These are phyloP conservation scores for Mycena alexandri DNA, from an alignment of 768 basidiomycete species.

Conservation along the genomic window DNA sequence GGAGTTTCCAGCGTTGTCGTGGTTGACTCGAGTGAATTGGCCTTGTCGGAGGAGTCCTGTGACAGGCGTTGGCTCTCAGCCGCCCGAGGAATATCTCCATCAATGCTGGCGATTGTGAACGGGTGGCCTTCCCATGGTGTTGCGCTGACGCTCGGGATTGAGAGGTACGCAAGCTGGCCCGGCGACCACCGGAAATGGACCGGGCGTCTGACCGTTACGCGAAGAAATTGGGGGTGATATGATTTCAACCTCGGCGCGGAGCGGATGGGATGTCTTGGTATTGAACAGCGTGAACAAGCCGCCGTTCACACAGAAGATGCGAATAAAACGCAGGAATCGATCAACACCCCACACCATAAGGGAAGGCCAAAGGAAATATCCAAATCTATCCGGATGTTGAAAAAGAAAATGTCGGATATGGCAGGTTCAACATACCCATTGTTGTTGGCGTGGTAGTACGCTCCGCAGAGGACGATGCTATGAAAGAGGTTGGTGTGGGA, in stretches of 20 bases:
- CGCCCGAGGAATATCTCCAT: constrained; percentile 38
- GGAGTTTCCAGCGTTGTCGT: constrained; percentile 7
- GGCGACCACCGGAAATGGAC: constrained; percentile 59
- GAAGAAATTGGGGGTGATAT: constrained; percentile 47
- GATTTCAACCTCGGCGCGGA: constrained; percentile 28
- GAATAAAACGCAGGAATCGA: constrained; percentile 53
- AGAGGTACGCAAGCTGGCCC: constrained; percentile 63
- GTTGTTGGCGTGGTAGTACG: constrained; percentile 27
- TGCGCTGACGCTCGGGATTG: constrained; percentile 58
- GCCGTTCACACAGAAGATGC: constrained; percentile 47
- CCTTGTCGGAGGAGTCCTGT: constrained; percentile 22
- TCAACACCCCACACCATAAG: constrained; percentile 63
- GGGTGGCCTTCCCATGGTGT: constrained; percentile 64
- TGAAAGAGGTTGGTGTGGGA: neutral
- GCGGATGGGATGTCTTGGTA: constrained; percentile 15
- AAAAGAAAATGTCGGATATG: neutral
- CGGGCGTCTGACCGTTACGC: constrained; percentile 56
- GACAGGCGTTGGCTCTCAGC: neutral
- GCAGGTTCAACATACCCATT: constrained; percentile 9
- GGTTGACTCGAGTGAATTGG: constrained; percentile 12
- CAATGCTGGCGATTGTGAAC: constrained; percentile 61
- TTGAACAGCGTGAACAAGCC: constrained; percentile 19
- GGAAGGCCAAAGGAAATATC: constrained; percentile 59
- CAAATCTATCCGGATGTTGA: constrained; percentile 20
- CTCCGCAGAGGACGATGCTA: constrained; percentile 21